Evolutionary conservation across 2,329 filamentous ascomycete genomes (phyloP), one percentile per base, ranked within the genome.

Genomic region (Colletotrichum eremochloae): DNA sequence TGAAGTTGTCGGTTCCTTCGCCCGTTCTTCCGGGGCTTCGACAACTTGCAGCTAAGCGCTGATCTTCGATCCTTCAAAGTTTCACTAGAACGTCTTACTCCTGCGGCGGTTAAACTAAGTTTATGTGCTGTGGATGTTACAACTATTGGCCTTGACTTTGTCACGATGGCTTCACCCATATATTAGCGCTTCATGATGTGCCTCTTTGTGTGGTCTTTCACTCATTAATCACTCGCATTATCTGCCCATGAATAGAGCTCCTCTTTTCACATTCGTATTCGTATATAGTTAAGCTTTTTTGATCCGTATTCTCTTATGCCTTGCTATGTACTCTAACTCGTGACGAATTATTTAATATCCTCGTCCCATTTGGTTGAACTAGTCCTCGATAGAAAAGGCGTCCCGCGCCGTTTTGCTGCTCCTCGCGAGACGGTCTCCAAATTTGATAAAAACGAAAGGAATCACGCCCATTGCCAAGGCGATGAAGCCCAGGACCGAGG

Each of bases 401-500:
- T 74, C 72, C 9, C 68, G 60, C 12, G 68, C 72, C 15, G 63
- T 52, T 31, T 42, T 74, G 55, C 78, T 81, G 44, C 77, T 79
- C 29, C 73, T 67, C 8, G 77, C 78, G 36, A 81, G 70, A 5
- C 73, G 72, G 20, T 80, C 78, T 0, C 79, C 79, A n/a, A 78
- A 81, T 33, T 63, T 73, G 44, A 81, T 79, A 24, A 81, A 80
- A 7, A 78, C 62, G 52, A 81, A 81, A 3, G 79, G 79, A 42
- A 81, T 80, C 1, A 75, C 70, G 1, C 78, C 80, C 80, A 81
- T 80, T 2, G 72, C 71, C 40, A 78, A 56, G 15, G 76, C 67
- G 14, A 81, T 33, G 33, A 82, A 81, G 0, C 76, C 80, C 33
- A 82, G 75, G n/a, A 81, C 62, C 1, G 80, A 81, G 1, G 80